phyloP scores from a whole-genome alignment of 2,329 filamentous ascomycete species.

The Aspergillus viridinutans region DNA sequence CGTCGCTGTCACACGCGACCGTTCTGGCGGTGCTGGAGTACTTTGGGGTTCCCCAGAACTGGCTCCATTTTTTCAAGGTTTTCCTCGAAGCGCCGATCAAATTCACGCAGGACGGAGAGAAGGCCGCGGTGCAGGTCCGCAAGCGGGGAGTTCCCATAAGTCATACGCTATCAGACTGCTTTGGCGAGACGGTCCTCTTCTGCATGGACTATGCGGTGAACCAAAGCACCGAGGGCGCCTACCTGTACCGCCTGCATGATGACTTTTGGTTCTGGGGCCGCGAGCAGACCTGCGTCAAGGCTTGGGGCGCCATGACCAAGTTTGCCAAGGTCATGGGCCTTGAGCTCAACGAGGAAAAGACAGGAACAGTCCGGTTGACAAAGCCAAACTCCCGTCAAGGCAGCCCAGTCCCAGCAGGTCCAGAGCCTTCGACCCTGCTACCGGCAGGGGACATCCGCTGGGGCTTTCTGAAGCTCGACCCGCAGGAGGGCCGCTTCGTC shows the following conservation, averaged over 20 bases:
- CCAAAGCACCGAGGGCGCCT: constrained; percentile 49
- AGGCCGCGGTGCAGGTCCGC: constrained; percentile 43
- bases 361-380: constrained; percentile 47
- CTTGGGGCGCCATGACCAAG: constrained; percentile 55
- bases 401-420: constrained; percentile 6
- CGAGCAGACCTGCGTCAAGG: constrained; percentile 50
- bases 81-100: constrained; percentile 58
- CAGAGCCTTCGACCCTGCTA: constrained; percentile 25
- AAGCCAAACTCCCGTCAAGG: constrained; percentile 2
- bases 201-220: constrained; percentile 64
- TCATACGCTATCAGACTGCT: constrained; percentile 55
- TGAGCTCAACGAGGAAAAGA: constrained; percentile 56
- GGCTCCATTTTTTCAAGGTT: constrained; percentile 56
- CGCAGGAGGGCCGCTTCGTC: constrained; percentile 51
- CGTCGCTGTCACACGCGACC: constrained; percentile 56
- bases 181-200: constrained; percentile 60
- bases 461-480: constrained; percentile 57
- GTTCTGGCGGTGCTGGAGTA: constrained; percentile 55
- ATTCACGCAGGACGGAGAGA: constrained; percentile 52
- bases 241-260: constrained; percentile 61
- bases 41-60: constrained; percentile 54
- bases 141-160: constrained; percentile 57
- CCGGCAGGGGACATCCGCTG: constrained; percentile 54
- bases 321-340: constrained; percentile 57
- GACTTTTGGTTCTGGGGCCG: constrained; percentile 66